phyloP scores from a whole-genome alignment of 2,329 filamentous ascomycete genomes.

The Coleophoma cylindrospora region DNA sequence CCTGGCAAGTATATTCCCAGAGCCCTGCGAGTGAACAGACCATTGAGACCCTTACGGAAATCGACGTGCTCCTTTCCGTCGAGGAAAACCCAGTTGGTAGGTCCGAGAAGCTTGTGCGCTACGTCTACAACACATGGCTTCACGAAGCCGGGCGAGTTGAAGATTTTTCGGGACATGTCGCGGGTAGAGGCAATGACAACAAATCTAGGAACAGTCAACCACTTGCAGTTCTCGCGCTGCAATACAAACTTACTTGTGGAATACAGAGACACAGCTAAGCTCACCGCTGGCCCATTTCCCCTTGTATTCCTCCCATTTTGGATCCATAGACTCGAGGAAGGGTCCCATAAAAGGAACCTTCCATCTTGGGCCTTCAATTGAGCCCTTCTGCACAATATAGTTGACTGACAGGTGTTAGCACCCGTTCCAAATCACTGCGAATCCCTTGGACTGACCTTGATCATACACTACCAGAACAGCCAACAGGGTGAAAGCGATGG shows the following conservation, averaged over 20 bases:
- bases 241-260: constrained; percentile 75
- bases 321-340: constrained; percentile 87
- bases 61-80: constrained; percentile 94
- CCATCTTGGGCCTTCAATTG: constrained; percentile 68
- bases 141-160: constrained; percentile 88
- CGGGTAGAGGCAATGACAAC: constrained; percentile 94
- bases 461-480: constrained; percentile 76
- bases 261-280: constrained; percentile 95
- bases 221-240: neutral
- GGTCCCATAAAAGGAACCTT: constrained; percentile 91
- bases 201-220: constrained; percentile 53
- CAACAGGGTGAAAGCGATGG: constrained; percentile 65
- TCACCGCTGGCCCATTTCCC: constrained; percentile 89
- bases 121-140: constrained; percentile 96
- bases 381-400: constrained; percentile 71
- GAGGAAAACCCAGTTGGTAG: constrained; percentile 94
- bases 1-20: constrained; percentile 85
- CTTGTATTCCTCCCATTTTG: constrained; percentile 86
- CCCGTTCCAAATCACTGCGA: neutral
- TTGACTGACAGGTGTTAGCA: constrained; percentile 46
- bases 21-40: constrained; percentile 86
- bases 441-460: constrained; percentile 62
- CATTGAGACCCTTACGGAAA: constrained; percentile 94
- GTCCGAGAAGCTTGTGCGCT: constrained; percentile 87
- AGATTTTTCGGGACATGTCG: constrained; percentile 93